phyloP scores from a whole-genome alignment of 768 basidiomycete species.

The Boletus vermiculosoides region DNA sequence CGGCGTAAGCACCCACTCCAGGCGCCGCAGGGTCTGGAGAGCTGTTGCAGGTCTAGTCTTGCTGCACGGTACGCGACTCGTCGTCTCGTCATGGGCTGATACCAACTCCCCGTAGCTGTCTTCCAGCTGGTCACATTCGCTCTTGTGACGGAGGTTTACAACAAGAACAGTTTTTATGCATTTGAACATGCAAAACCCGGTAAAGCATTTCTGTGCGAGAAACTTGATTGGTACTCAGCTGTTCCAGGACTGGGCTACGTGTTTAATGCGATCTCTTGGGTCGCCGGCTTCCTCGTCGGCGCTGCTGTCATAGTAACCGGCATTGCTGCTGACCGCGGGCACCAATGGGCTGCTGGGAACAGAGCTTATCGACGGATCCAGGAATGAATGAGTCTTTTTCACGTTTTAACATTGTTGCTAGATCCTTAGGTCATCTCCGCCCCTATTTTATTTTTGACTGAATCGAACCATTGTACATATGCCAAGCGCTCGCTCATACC shows the following conservation, averaged over 20 bases:
- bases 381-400: constrained; percentile 11
- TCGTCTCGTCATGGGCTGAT: neutral
- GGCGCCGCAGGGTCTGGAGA: constrained; percentile 74
- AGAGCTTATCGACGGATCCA: constrained; percentile 52
- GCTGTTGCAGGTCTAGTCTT: constrained; percentile 64
- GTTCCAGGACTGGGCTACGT: constrained; percentile 58
- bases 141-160: constrained; percentile 62
- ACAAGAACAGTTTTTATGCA: constrained; percentile 41
- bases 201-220: constrained; percentile 31
- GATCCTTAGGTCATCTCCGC: neutral
- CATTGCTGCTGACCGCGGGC: constrained; percentile 44
- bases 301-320: constrained; percentile 61
- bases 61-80: constrained; percentile 48
- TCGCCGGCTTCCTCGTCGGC: constrained; percentile 50
- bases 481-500: constrained; percentile 9
- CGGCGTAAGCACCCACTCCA: constrained; percentile 70
- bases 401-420: neutral
- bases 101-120: constrained; percentile 38
- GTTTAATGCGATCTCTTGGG: constrained; percentile 61
- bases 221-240: constrained; percentile 1
- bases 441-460: neutral
- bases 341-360: constrained; percentile 77
- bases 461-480: neutral
- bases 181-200: constrained; percentile 63
- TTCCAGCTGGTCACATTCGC: constrained; percentile 62